Evolutionary conservation across 768 basidiomycete genomes (phyloP).

Genomic region (Kwoniella dendrophila): DNA sequence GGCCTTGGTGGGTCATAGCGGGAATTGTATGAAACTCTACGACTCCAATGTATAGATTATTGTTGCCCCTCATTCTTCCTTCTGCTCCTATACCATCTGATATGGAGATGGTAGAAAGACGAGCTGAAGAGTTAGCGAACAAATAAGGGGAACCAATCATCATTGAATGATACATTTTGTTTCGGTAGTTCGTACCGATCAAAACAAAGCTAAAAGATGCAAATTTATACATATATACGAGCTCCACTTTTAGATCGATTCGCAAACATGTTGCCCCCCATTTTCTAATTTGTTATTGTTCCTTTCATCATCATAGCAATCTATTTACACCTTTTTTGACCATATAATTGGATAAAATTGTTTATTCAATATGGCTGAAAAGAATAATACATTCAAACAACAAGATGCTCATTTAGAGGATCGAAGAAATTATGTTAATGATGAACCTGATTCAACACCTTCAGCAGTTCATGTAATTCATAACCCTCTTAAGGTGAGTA

Average conservation of each 20-base stretch:
- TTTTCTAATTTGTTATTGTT: background rate
- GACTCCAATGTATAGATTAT: too few species aligned
- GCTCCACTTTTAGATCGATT: slow-evolving; percentile 9
- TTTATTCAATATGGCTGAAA: slow-evolving; percentile 7
- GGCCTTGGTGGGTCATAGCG: too few species aligned
- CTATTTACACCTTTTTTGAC: background rate
- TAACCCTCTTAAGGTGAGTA: slow-evolving; percentile 35
- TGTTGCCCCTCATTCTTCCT: too few species aligned
- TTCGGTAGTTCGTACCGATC: too few species aligned
- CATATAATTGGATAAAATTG: background rate
- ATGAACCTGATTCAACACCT: slow-evolving; percentile 3
- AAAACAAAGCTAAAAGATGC: too few species aligned
- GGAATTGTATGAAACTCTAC: too few species aligned
- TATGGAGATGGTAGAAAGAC: too few species aligned
- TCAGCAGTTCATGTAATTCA: slow-evolving; percentile 22
- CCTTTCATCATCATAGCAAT: background rate
- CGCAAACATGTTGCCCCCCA: slow-evolving; percentile 8
- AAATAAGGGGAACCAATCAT: background rate
- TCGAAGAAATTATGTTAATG: slow-evolving; percentile 4
- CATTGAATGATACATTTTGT: too few species aligned
- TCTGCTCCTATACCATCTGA: too few species aligned
- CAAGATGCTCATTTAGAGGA: slow-evolving; percentile 17
- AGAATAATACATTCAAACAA: slow-evolving; percentile 1
- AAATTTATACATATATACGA: slow-evolving; percentile 7
- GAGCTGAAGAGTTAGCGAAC: too few species aligned